phyloP scores from a whole-genome alignment of 345 rosid genomes.

The Eucalyptus tenuipes region DNA sequence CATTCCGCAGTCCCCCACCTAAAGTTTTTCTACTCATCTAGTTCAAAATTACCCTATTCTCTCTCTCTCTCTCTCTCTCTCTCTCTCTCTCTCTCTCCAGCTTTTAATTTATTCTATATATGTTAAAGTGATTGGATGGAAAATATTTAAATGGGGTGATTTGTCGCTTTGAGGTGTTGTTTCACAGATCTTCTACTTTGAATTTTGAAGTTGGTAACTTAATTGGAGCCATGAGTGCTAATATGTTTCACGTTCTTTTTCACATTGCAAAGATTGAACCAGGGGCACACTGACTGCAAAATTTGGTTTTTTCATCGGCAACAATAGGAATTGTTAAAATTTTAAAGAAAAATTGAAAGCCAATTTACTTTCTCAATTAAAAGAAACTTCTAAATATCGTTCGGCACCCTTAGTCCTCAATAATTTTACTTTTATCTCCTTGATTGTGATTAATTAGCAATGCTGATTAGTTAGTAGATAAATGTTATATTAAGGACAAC shows the following conservation, averaged over 20 bases:
- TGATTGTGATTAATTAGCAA: not conserved
- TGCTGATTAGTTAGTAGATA: not conserved
- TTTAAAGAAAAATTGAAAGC: not conserved
- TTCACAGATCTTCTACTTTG: not conserved
- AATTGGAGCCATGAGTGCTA: not conserved
- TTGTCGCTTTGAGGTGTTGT: not conserved
- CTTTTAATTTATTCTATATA: not conserved
- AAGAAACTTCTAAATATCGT: not conserved
- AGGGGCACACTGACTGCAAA: not conserved
- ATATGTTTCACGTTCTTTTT: not conserved
- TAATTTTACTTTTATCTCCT: not conserved
- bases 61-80: not conserved
- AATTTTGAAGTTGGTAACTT: not conserved
- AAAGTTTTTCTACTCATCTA: not conserved
- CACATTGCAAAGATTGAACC: not conserved
- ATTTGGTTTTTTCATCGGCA: not conserved
- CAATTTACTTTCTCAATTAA: not conserved
- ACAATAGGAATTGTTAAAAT: not conserved
- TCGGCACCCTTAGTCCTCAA: not conserved
- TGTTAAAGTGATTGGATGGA: not conserved
- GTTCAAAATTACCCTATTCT: not conserved
- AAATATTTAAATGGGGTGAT: not conserved
- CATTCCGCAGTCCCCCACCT: not conserved
- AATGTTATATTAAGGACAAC: not conserved
- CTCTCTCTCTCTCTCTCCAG: not conserved